phyloP scores from a whole-genome alignment of 768 basidiomycete species.

The Podaxis carcinomalis region DNA sequence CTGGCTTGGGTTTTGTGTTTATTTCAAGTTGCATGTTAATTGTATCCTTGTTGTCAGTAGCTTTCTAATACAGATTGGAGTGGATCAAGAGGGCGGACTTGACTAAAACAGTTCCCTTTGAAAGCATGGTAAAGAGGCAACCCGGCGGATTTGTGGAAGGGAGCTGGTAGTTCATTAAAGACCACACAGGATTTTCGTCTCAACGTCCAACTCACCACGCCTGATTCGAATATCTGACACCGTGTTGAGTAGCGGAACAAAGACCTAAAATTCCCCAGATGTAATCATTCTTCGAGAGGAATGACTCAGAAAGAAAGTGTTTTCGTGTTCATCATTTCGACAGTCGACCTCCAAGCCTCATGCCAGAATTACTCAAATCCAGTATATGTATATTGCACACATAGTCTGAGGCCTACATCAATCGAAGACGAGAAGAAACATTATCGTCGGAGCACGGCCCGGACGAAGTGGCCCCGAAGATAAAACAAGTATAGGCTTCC shows the following conservation, averaged over 20 bases:
- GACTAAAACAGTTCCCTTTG: neutral
- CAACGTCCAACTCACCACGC: neutral
- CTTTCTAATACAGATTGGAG: neutral
- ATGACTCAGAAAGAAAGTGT: too few species aligned
- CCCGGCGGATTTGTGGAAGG: neutral
- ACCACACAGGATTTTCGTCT: neutral
- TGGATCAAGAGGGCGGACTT: neutral
- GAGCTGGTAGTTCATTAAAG: neutral
- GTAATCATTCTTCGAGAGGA: neutral
- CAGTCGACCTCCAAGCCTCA: neutral
- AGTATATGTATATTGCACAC: slow-evolving; percentile 12
- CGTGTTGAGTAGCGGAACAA: neutral
- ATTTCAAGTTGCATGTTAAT: neutral
- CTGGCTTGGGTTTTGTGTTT: neutral
- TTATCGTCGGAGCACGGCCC: neutral
- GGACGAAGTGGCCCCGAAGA: neutral
- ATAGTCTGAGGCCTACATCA: neutral
- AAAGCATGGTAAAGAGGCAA: neutral
- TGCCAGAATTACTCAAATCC: slow-evolving; percentile 5
- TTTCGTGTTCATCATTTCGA: neutral
- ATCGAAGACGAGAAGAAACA: neutral
- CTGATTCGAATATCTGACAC: neutral
- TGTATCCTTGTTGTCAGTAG: neutral
- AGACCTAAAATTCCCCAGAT: neutral
- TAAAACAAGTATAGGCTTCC: neutral